Conservation (phyloP, 176 grass and related monocot species). For the Carex parvula region DNA sequence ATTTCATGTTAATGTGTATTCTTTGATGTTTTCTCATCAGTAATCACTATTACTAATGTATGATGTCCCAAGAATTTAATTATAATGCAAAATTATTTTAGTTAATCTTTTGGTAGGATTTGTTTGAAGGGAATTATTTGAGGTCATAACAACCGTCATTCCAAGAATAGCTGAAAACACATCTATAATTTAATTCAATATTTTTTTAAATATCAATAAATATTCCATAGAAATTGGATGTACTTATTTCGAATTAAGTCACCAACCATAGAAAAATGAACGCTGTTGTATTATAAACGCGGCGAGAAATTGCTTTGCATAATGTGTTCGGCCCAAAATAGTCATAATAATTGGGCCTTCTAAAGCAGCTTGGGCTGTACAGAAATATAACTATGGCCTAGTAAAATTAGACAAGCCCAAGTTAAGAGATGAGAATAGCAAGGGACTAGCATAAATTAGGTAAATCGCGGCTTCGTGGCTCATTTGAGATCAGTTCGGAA, state of each 20-base stretch:
- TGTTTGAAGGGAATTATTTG: background rate
- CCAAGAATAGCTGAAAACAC: too few species aligned
- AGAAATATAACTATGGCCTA: background rate
- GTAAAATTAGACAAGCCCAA: too few species aligned
- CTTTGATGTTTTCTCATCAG: background rate
- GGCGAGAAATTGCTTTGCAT: background rate
- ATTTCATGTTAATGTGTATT: constrained; percentile 5
- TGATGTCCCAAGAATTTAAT: background rate
- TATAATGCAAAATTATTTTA: background rate
- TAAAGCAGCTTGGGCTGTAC: background rate
- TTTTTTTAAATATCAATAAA: too few species aligned
- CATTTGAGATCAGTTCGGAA: too few species aligned
- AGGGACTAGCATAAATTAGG: too few species aligned
- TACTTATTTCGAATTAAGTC: too few species aligned
- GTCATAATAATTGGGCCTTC: background rate
- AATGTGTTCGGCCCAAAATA: background rate
- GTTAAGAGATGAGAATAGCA: too few species aligned
- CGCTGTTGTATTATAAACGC: too few species aligned
- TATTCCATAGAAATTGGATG: too few species aligned
- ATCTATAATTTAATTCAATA: too few species aligned
- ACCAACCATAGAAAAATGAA: too few species aligned
- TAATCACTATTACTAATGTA: background rate
- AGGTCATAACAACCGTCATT: background rate
- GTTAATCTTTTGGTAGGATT: background rate
- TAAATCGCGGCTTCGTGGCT: too few species aligned